Base-by-base conservation (phyloP, 2,329 filamentous ascomycete genomes). In the Elsinoe batatas region DNA sequence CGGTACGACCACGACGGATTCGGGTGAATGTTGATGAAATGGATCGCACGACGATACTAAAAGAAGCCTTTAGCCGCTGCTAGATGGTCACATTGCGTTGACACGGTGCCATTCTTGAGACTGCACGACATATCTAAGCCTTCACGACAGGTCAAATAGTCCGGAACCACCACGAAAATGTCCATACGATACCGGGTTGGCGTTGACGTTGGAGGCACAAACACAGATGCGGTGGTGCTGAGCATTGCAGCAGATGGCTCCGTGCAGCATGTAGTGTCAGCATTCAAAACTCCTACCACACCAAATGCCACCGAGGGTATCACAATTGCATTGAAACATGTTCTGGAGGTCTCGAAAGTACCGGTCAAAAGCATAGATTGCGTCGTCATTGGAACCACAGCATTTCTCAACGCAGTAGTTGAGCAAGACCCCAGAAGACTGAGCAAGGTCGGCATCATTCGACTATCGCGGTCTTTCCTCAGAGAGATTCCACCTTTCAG, bases 371-470 rank as follows among this genome's bases (percentile, higher is more conserved):
- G 67, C 38, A 67, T 67, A 11, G 64, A 61, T 1, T 75, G 73
- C 57, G 71, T 78, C 3, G 76, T 74, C 6, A 73, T 79, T 51
- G 76, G 76, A 22, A 79, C 76, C 1, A 80, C 77, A 0, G 74
- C 65, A 51, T 67, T 68, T 58, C 65, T 67, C 56, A 69, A 68
- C 46, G 64, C 65, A 8, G 66, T 67, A 4, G 60, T 67, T 8
- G 64, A 67, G 51, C 64, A 64, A 32, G 65, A 80, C 64, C 68
- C 71, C 2, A 68, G 71, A 20, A 72, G 77, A 12, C 66, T 81
- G 5, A 74, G 73, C 10, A 71, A 70, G 50, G 78, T 81, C 5
- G 78, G 77, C 10, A 73, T 81, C 13, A 63, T 81, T 42, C 73
- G 79, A 12, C 59, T 67, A 1, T 67, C 64, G 3, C 66, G 60